phyloP scores from a whole-genome alignment of 83 land plant species.

The Diphasiastrum complanatum region DNA sequence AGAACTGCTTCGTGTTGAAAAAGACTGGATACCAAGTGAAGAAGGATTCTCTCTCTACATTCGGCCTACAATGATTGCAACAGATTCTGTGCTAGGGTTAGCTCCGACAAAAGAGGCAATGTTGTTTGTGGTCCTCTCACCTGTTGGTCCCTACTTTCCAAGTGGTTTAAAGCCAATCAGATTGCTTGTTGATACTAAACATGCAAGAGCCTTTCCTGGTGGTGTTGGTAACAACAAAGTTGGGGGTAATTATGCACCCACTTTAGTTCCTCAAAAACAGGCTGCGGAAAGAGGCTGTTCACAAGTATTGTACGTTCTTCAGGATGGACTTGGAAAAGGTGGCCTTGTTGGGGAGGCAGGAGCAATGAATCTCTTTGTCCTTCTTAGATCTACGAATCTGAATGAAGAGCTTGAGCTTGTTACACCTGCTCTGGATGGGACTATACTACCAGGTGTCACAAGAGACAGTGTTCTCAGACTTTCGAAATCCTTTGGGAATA shows the following conservation, averaged over 20 bases:
- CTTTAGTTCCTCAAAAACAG: slow-evolving; percentile 22
- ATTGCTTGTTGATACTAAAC: slow-evolving; percentile 24
- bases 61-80: slow-evolving; percentile 26
- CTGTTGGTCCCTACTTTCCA: slow-evolving; percentile 35
- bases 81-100: slow-evolving; percentile 25
- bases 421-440: slow-evolving; percentile 29
- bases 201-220: slow-evolving; percentile 31
- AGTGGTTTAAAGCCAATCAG: slow-evolving; percentile 30
- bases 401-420: slow-evolving; percentile 27
- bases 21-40: slow-evolving; percentile 29
- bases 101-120: slow-evolving; percentile 28
- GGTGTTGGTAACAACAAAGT: slow-evolving; percentile 29
- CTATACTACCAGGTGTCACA: slow-evolving; percentile 28
- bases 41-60: slow-evolving; percentile 37
- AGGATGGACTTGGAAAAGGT: slow-evolving; percentile 22
- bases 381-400: not conserved
- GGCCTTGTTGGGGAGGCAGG: slow-evolving; percentile 32
- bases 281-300: slow-evolving; percentile 25
- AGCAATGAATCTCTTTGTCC: slow-evolving; percentile 29
- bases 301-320: slow-evolving; percentile 26
- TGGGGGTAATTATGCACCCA: slow-evolving; percentile 34
- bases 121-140: slow-evolving; percentile 27
- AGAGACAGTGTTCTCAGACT: slow-evolving; percentile 30
- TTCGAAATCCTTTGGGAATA: slow-evolving; percentile 17
- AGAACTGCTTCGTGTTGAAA: slow-evolving; percentile 33